These are phyloP conservation scores for Emergomyces pasteurianus DNA, from an alignment of 2,329 filamentous ascomycete species.

Conservation along the genomic window DNA sequence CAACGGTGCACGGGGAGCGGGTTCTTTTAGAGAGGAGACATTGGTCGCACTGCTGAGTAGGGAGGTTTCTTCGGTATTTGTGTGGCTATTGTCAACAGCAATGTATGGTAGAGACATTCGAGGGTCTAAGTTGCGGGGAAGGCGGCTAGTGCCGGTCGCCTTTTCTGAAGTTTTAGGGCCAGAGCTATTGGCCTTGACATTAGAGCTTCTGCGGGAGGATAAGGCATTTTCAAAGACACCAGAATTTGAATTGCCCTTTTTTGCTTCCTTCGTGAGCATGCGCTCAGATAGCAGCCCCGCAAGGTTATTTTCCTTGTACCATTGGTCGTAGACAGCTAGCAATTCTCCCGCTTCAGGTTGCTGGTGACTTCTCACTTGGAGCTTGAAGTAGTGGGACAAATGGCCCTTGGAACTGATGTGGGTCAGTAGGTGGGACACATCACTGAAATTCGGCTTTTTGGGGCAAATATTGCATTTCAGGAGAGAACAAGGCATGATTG, in stretches of 20 bases:
- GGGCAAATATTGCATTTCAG: conserved; percentile 76
- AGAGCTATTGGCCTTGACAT: neutral
- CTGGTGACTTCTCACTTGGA: conserved; percentile 57
- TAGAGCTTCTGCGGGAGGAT: neutral
- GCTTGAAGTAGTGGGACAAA: conserved; percentile 69
- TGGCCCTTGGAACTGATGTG: conserved; percentile 92
- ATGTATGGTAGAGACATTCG: conserved; percentile 9
- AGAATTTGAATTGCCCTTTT: conserved; percentile 33
- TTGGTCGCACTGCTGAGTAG: neutral
- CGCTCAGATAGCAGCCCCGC: conserved; percentile 64
- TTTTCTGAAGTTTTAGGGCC: neutral
- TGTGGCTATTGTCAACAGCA: neutral
- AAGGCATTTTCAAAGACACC: neutral
- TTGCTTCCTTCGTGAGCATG: conserved; percentile 63
- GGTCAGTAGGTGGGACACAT: conserved; percentile 82
- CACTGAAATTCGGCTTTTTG: conserved; percentile 68
- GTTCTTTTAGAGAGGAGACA: neutral
- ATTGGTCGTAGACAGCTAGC: conserved; percentile 59
- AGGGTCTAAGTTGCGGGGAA: conserved; percentile 10
- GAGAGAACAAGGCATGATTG: conserved; percentile 38
- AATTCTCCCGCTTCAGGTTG: conserved; percentile 53
- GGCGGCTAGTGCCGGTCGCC: neutral
- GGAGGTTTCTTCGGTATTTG: neutral
- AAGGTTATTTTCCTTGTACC: conserved; percentile 64
- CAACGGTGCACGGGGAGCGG: conserved; percentile 5